phyloP scores from a whole-genome alignment of 2,329 filamentous ascomycete species.

The Neoarthrinium moseri region DNA sequence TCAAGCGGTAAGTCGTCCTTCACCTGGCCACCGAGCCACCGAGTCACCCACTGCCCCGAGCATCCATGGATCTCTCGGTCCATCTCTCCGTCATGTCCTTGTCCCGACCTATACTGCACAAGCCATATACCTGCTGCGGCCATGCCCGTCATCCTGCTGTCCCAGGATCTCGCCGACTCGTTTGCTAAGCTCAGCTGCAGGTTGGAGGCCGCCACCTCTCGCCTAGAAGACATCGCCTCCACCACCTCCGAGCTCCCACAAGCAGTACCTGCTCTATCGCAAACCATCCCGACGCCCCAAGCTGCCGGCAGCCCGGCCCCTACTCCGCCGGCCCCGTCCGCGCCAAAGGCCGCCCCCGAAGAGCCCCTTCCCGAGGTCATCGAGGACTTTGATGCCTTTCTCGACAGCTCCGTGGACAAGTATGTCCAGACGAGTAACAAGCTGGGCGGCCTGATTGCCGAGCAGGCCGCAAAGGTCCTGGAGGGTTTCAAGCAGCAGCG shows the following conservation, averaged over 20 bases:
- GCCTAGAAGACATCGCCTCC: conserved; percentile 92
- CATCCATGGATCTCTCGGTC: no score
- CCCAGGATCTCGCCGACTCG: conserved; percentile 11
- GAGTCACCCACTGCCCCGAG: not conserved
- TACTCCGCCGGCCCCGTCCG: conserved; percentile 35
- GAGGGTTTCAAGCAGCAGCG: conserved; percentile 80
- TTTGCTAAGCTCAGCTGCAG: conserved; percentile 58
- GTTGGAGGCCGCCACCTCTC: conserved; percentile 93
- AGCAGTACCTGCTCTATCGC: conserved; percentile 44
- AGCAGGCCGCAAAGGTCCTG: conserved; percentile 64
- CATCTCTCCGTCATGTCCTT: no score
- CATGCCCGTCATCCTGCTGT: conserved; percentile 18
- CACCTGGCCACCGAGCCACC: not conserved
- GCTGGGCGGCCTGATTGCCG: conserved; percentile 73
- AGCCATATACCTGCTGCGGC: no score
- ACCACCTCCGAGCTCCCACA: conserved; percentile 63
- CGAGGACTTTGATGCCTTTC: conserved; percentile 81
- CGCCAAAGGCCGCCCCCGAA: conserved; percentile 34
- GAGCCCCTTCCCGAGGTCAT: conserved; percentile 73
- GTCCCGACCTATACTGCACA: no score
- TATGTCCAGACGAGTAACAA: conserved; percentile 78
- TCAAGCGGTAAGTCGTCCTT: conserved; percentile 83
- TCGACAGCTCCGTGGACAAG: conserved; percentile 70
- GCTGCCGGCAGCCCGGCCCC: conserved; percentile 35
- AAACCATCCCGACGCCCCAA: conserved; percentile 36